These are phyloP conservation scores for Phytophthora meadii DNA, from an alignment of 352 stramenopile genomes.

Conservation along the genomic window DNA sequence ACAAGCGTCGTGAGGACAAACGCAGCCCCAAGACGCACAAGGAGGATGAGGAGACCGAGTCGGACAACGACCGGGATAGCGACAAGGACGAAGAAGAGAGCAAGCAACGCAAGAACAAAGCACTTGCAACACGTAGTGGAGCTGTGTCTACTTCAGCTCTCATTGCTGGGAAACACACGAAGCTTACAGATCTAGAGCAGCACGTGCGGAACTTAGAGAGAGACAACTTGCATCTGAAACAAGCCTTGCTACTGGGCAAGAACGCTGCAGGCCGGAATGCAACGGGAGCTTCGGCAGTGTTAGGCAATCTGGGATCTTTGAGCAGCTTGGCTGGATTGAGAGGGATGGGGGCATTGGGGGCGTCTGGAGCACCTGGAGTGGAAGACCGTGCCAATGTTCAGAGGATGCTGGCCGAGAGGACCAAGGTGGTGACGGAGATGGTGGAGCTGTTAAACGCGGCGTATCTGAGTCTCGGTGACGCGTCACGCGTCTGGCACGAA, in stretches of 20 bases:
- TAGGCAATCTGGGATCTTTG: conserved; percentile 28
- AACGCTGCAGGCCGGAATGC: conserved; percentile 35
- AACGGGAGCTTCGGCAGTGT: conserved; percentile 17
- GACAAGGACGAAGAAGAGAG: conserved; percentile 9
- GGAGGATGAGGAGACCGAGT: conserved; percentile 28
- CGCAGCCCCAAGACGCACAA: conserved; percentile 10
- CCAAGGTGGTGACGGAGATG: conserved; percentile 84
- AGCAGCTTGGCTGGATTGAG: conserved; percentile 24
- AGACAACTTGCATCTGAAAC: conserved; percentile 82
- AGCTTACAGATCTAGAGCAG: conserved; percentile 75
- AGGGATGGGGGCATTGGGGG: conserved; percentile 3
- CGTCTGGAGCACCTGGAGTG: conserved; percentile 3
- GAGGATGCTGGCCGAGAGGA: conserved; percentile 66
- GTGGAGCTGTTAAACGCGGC: conserved; percentile 77
- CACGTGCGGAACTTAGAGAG: conserved; percentile 74
- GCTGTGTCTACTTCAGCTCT: conserved; percentile 9
- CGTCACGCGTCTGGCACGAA: conserved; percentile 75
- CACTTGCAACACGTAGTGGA: not conserved
- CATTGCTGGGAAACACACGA: conserved; percentile 45
- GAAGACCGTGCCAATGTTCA: conserved; percentile 52
- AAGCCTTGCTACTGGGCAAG: conserved; percentile 74
- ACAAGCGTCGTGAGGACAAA: not conserved
- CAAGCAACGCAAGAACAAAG: conserved; percentile 14
- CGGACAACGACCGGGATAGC: conserved; percentile 14
- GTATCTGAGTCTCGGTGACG: conserved; percentile 72